Percentiles rank a stretch among this genome's conserved stretches.
phyloP scores from a whole-genome alignment of 257 asterid genomes.

The Mentha longifolia region DNA sequence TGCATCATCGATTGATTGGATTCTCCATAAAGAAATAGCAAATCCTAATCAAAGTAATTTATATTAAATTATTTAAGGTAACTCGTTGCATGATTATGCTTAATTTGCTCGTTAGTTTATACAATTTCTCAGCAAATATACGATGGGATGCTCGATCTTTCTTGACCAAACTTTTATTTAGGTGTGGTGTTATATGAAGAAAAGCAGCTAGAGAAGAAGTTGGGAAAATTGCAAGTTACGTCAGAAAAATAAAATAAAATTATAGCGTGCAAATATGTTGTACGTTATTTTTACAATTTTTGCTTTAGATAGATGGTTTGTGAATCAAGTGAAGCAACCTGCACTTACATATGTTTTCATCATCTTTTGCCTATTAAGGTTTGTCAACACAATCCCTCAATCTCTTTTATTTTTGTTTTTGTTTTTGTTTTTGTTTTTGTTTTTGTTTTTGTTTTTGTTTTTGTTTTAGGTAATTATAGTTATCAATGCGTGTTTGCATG shows the following conservation, averaged over 20 bases:
- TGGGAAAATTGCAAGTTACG: constrained; percentile 29
- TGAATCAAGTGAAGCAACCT: constrained; percentile 22
- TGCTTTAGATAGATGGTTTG: constrained; percentile 8
- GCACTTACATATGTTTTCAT: not conserved
- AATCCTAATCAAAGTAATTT: not conserved
- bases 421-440: too few relatives aligned
- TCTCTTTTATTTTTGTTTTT: not conserved
- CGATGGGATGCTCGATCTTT: not conserved
- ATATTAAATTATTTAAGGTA: too few relatives aligned
- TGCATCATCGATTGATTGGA: not conserved
- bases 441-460: too few relatives aligned
- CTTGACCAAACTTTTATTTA: not conserved
- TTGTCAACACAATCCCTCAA: not conserved
- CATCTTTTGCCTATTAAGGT: constrained; percentile 20
- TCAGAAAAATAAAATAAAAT: not conserved
- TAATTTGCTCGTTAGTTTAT: not conserved
- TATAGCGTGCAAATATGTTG: too few relatives aligned
- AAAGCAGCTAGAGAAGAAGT: not conserved
- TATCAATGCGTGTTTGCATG: too few relatives aligned
- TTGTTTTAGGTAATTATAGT: too few relatives aligned
- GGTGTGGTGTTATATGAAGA: too few relatives aligned
- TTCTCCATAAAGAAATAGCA: not conserved
- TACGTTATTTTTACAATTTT: not conserved
- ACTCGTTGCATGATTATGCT: not conserved
- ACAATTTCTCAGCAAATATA: not conserved